Conservation (phyloP, 768 basidiomycete genomes). For the Xerocomellus chrysenteron region DNA sequence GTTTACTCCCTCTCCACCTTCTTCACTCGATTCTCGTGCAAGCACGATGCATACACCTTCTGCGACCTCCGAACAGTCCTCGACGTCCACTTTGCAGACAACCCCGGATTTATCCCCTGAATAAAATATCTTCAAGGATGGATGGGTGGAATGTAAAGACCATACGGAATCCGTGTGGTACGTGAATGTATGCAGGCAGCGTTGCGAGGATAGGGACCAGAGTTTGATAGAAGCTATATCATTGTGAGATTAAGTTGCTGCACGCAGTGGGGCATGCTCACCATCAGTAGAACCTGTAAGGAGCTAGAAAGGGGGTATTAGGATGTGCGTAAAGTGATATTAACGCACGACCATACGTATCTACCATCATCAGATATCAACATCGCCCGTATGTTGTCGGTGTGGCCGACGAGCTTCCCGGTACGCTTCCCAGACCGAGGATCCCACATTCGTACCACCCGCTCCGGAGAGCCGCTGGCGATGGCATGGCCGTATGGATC, state of each 20-base stretch:
- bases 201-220: constrained; percentile 88
- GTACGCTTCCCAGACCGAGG: constrained; percentile 79
- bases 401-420: constrained; percentile 91
- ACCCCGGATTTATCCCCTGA: constrained; percentile 92
- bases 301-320: constrained; percentile 43
- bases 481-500: constrained; percentile 80
- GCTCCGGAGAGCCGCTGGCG: constrained; percentile 89
- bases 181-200: constrained; percentile 93
- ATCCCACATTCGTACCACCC: constrained; percentile 91
- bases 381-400: constrained; percentile 93
- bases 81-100: constrained; percentile 89
- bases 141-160: constrained; percentile 87
- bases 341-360: constrained; percentile 60
- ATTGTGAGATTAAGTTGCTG: constrained; percentile 12
- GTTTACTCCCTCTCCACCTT: constrained; percentile 66
- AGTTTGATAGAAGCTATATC: constrained; percentile 77
- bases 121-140: constrained; percentile 85
- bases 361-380: constrained; percentile 85
- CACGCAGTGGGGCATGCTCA: constrained; percentile 18
- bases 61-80: constrained; percentile 72
- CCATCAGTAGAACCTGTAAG: constrained; percentile 83
- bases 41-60: constrained; percentile 90
- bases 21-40: constrained; percentile 60
- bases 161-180: constrained; percentile 95
- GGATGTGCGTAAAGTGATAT: constrained; percentile 1